Percentiles rank a stretch among this genome's conserved stretches.
phyloP scores from a whole-genome alignment of 208 protist species.

The Sergeia podlipaevii region DNA sequence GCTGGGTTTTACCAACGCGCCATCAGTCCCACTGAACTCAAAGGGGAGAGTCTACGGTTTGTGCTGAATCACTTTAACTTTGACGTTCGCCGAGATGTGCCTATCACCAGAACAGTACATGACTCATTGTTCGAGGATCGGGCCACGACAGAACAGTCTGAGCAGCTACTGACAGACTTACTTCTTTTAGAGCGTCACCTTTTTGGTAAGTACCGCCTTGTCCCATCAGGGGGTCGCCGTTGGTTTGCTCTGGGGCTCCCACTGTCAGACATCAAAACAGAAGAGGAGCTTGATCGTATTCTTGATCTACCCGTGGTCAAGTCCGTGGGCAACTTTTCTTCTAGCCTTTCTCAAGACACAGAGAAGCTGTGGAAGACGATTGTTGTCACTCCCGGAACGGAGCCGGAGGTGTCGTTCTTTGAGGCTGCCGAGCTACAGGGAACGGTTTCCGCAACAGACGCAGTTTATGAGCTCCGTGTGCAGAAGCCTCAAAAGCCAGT shows the following conservation, averaged over 20 bases:
- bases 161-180: slow-evolving; percentile 75
- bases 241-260: slow-evolving; percentile 79
- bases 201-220: slow-evolving; percentile 71
- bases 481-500: slow-evolving; percentile 64
- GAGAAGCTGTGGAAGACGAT: slow-evolving; percentile 81
- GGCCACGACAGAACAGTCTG: slow-evolving; percentile 57
- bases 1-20: slow-evolving; percentile 78
- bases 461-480: slow-evolving; percentile 50
- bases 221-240: slow-evolving; percentile 50
- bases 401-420: slow-evolving; percentile 43
- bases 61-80: slow-evolving; percentile 90
- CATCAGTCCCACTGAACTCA: slow-evolving; percentile 51
- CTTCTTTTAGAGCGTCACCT: slow-evolving; percentile 81
- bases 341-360: slow-evolving; percentile 24
- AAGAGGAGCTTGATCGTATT: slow-evolving; percentile 71
- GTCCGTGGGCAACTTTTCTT: slow-evolving; percentile 63
- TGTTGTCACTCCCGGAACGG: slow-evolving; percentile 42
- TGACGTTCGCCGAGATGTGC: slow-evolving; percentile 80
- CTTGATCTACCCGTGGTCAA: slow-evolving; percentile 68
- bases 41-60: slow-evolving; percentile 75
- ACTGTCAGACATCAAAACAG: slow-evolving; percentile 70
- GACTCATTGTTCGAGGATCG: slow-evolving; percentile 41
- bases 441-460: slow-evolving; percentile 16
- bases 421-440: slow-evolving; percentile 43
- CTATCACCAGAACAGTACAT: slow-evolving; percentile 69